These are phyloP conservation scores for Inonotus obliquus DNA, from an alignment of 1,284 basidiomycete genomes.

Conservation along the genomic window DNA sequence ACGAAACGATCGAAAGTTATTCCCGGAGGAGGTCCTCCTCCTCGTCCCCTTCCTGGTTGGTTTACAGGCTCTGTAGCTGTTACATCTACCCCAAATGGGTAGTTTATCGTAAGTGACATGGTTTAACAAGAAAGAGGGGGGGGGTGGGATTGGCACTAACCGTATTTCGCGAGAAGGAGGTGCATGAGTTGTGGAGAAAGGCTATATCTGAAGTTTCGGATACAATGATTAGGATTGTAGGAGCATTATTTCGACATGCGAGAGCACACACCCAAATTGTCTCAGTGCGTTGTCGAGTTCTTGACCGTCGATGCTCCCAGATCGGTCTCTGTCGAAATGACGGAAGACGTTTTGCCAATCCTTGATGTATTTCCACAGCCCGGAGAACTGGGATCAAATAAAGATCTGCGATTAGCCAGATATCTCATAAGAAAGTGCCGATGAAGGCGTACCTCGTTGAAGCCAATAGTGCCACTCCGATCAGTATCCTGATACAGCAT, in stretches of 20 bases:
- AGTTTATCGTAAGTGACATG: conserved; percentile 8
- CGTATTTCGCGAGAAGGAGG: conserved; percentile 62
- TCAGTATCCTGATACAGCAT: conserved; percentile 51
- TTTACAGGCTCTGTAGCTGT: conserved; percentile 43
- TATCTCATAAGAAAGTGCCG: not conserved
- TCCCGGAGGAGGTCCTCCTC: conserved; percentile 37
- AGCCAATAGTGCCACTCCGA: conserved; percentile 69
- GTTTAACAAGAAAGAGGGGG: not conserved
- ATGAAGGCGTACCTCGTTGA: conserved; percentile 52
- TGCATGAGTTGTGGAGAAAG: conserved; percentile 58
- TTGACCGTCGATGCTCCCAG: conserved; percentile 64
- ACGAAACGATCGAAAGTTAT: conserved; percentile 83
- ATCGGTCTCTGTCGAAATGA: conserved; percentile 73
- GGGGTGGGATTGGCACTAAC: conserved; percentile 35
- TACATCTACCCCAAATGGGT: conserved; percentile 42
- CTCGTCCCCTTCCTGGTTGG: conserved; percentile 13
- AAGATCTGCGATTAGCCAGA: not conserved
- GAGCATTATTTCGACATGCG: not conserved
- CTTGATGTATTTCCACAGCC: conserved; percentile 79
- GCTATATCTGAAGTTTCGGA: conserved; percentile 42
- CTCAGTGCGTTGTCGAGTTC: conserved; percentile 62
- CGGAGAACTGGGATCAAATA: conserved; percentile 47
- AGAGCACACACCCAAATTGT: conserved; percentile 53
- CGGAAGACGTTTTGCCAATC: conserved; percentile 81
- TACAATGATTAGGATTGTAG: not conserved